Conservation (phyloP, 169 alveolate genomes). For the Plasmodium malariae region DNA sequence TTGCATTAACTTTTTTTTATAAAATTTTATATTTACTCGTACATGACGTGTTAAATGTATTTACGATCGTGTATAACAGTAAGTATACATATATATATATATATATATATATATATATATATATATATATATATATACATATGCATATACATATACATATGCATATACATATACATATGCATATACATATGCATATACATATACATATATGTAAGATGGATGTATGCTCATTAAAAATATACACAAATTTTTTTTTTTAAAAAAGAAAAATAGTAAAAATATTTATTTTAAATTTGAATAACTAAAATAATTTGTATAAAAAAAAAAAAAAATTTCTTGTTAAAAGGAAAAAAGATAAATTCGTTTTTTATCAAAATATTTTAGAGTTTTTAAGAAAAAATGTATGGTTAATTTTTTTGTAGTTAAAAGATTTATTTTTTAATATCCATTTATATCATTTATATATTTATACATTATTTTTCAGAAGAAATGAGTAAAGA, state of each 20-base stretch:
- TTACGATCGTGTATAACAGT: too few species aligned
- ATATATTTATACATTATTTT: slow-evolving; percentile 1
- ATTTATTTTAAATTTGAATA: background rate
- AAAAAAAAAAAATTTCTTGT: slow-evolving; percentile 1
- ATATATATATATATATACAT: too few species aligned
- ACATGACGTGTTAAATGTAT: too few species aligned
- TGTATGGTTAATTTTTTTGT: slow-evolving; percentile 24
- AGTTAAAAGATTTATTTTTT: slow-evolving; percentile 8
- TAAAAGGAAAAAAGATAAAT: slow-evolving; percentile 21
- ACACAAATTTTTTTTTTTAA: too few species aligned
- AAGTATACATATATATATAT: too few species aligned
- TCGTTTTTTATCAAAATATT: slow-evolving; percentile 13
- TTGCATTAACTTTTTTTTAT: too few species aligned
- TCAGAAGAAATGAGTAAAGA: background rate
- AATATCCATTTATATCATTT: background rate
- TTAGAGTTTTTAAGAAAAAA: background rate
- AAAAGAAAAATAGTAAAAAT: background rate
- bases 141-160: background rate
- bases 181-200: background rate
- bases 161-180: background rate
- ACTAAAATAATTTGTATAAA: background rate
- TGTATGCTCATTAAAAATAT: too few species aligned
- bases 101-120: too few species aligned
- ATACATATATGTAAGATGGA: slow-evolving; percentile 11
- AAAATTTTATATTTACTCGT: too few species aligned